These are phyloP conservation scores for Salisapilia sapeloensis DNA, from an alignment of 352 stramenopile genomes.

Conservation along the genomic window DNA sequence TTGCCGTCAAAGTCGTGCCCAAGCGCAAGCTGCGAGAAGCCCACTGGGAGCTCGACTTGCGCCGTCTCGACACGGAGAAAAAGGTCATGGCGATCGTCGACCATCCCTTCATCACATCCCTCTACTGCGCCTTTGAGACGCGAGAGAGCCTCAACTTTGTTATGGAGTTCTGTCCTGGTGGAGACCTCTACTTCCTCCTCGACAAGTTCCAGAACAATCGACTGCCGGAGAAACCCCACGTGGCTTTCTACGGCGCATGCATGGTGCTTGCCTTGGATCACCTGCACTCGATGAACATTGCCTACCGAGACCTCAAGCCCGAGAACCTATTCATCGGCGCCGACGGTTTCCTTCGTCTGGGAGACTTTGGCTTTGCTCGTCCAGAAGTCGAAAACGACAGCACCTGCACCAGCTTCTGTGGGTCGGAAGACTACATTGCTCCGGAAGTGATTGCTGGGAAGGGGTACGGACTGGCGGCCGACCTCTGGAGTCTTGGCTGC, in stretches of 20 bases:
- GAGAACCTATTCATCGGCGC: constrained; percentile 84
- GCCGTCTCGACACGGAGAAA: constrained; percentile 92
- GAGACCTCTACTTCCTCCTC: constrained; percentile 91
- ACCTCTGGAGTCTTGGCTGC: constrained; percentile 83
- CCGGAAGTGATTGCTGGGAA: constrained; percentile 57
- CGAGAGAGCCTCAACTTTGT: constrained; percentile 94
- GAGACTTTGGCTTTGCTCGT: constrained; percentile 70
- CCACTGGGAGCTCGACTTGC: too few species aligned
- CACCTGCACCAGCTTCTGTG: constrained; percentile 65
- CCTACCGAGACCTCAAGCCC: constrained; percentile 85
- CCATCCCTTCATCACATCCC: constrained; percentile 96
- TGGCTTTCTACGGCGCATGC: constrained; percentile 94
- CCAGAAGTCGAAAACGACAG: constrained; percentile 34
- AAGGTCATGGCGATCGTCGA: constrained; percentile 89
- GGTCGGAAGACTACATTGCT: constrained; percentile 72
- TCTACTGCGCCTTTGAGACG: constrained; percentile 88
- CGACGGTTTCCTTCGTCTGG: constrained; percentile 78
- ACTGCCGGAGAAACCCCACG: constrained; percentile 82
- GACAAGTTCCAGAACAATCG: constrained; percentile 83
- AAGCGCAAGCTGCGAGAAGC: constrained; percentile 55
- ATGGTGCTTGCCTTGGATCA: constrained; percentile 91
- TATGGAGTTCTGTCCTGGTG: constrained; percentile 95
- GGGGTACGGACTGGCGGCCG: constrained; percentile 57
- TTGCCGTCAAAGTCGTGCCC: constrained; percentile 62
- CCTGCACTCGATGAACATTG: constrained; percentile 52